These are phyloP conservation scores for Chrysosporium queenslandicum DNA, from an alignment of 2,329 filamentous ascomycete species.

Conservation along the genomic window DNA sequence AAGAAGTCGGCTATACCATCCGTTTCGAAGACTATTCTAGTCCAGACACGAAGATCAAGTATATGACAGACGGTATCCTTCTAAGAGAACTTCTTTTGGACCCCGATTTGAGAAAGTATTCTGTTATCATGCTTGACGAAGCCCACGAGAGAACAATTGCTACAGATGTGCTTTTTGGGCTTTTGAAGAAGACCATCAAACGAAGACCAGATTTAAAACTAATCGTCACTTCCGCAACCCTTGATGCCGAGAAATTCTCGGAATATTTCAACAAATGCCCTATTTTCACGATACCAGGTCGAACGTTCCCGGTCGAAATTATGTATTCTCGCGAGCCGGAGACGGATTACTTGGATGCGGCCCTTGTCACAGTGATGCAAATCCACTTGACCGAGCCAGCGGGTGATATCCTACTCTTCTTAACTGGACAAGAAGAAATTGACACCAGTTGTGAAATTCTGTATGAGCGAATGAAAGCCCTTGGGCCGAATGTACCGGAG, in stretches of 20 bases:
- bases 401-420: conserved; percentile 91
- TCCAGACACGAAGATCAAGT: conserved; percentile 86
- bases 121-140: conserved; percentile 95
- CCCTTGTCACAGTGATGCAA: conserved; percentile 94
- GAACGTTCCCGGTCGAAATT: conserved; percentile 91
- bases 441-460: conserved; percentile 89
- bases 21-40: conserved; percentile 93
- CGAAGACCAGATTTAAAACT: conserved; percentile 78
- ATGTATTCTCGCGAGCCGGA: conserved; percentile 93
- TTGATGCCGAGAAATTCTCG: conserved; percentile 96
- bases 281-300: conserved; percentile 90
- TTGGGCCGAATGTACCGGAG: conserved; percentile 83
- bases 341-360: conserved; percentile 87
- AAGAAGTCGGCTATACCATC: conserved; percentile 94
- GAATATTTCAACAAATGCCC: conserved; percentile 92
- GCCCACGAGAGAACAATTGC: conserved; percentile 95
- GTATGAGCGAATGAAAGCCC: conserved; percentile 88
- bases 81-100: conserved; percentile 91
- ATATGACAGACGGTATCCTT: conserved; percentile 99
- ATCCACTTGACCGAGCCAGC: conserved; percentile 88
- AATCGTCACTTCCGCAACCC: conserved; percentile 90
- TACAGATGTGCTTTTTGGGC: conserved; percentile 86
- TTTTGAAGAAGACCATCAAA: conserved; percentile 88
- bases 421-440: conserved; percentile 96
- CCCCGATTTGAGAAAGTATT: conserved; percentile 78